Base-by-base conservation (phyloP, 2,329 filamentous ascomycete genomes). In the Alternaria consortialis region DNA sequence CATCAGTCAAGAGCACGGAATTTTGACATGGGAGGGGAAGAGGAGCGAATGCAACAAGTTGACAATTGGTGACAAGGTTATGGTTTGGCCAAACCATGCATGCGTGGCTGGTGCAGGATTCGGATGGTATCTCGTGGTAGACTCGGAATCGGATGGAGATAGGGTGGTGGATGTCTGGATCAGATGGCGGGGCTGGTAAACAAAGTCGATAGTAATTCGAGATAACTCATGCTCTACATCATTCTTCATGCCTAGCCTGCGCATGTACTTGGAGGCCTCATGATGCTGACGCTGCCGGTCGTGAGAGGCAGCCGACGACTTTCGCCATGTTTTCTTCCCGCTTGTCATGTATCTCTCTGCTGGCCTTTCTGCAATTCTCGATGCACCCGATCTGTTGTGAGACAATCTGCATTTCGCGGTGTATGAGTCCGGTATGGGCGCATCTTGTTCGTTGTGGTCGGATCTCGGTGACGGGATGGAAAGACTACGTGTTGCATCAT, bases 51-150 rank as follows among this genome's bases (percentile, higher is more conserved):
- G 67, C 43, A 75, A 79, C 39, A 73, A 79, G 47, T 73, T 92
- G 58, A 64, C 77, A 2, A 81, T 92, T 32, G 91, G 91, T 0
- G 86, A 92, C 72, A 87, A 87, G 70, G 78, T 94, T 27, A 83
- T 87, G 58, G 80, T 94, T 7, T 94, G 90, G 88, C 91, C 91
- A 0, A 94, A 94, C 69, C 92, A 95, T 79, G 88, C 91, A 36
- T 95, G 92, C 74, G 90, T 94, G 67, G 86, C 91, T 1, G 89
- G 90, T 0, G 88, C 88, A 0, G 86, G 87, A 29, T 91, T 89
- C 79, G 87, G 85, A 2, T 92, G 87, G 84, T 95, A 93, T 79
- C 80, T 93, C 20, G 81, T 94, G 34, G 87, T 94, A 2, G 91
- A 94, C 77, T 87, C 86, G 29, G 81, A 84, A 48, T 64, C 65